A percentile compares a stretch with the other conserved stretches of the same genome.
Conservation (phyloP, 257 asterid genomes). For the Buddleja alternifolia region DNA sequence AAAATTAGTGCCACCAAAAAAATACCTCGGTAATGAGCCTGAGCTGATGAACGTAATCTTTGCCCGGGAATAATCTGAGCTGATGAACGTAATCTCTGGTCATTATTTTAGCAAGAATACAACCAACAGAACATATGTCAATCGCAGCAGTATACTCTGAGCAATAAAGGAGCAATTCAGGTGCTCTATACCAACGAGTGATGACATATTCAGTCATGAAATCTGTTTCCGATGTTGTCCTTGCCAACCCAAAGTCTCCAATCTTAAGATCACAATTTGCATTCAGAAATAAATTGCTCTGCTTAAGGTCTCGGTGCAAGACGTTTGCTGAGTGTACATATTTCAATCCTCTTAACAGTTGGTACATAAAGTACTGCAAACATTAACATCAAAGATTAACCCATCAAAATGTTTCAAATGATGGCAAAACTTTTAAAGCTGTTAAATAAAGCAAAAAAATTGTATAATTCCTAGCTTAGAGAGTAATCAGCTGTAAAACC, state of each 20-base stretch:
- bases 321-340: slow-evolving; percentile 91
- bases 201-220: slow-evolving; percentile 95
- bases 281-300: slow-evolving; percentile 78
- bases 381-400: slow-evolving; percentile 19
- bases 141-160: slow-evolving; percentile 90
- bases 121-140: slow-evolving; percentile 90
- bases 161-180: slow-evolving; percentile 84
- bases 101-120: slow-evolving; percentile 81
- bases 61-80: too few relatives aligned
- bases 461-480: neutral
- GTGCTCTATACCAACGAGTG: slow-evolving; percentile 94
- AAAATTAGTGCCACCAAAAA: neutral
- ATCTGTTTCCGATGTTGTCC: slow-evolving; percentile 85
- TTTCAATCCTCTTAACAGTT: slow-evolving; percentile 75
- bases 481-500: slow-evolving; percentile 38
- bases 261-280: slow-evolving; percentile 83
- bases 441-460: neutral
- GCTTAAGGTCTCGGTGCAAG: slow-evolving; percentile 88
- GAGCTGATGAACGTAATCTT: slow-evolving; percentile 88
- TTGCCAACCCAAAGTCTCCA: slow-evolving; percentile 91
- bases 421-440: too few relatives aligned
- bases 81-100: slow-evolving; percentile 88
- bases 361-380: slow-evolving; percentile 85
- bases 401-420: neutral
- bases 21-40: slow-evolving; percentile 85